phyloP scores from a whole-genome alignment of 2,329 filamentous ascomycete genomes.

The Ophiognomonia clavigignenti-juglandacearum region DNA sequence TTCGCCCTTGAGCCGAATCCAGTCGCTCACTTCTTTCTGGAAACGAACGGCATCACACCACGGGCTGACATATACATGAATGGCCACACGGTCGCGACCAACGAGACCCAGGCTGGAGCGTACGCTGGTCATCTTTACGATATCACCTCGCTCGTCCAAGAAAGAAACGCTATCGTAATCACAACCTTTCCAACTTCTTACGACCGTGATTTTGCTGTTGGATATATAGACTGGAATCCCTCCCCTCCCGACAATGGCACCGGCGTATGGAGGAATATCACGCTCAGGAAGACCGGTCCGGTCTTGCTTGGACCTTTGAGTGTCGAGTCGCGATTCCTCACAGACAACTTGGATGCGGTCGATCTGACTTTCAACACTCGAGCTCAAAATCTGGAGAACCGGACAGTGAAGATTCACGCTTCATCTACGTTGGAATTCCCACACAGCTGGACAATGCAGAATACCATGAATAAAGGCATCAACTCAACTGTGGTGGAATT shows the following conservation, averaged over 20 bases:
- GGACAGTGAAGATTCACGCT: conserved; percentile 30
- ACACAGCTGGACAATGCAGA: conserved; percentile 13
- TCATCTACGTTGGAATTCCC: neutral
- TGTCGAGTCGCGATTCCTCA: conserved; percentile 36
- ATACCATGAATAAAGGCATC: conserved; percentile 23
- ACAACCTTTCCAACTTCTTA: conserved; percentile 55
- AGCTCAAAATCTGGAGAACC: conserved; percentile 35
- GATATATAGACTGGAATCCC: conserved; percentile 60
- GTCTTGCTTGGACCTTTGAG: conserved; percentile 40
- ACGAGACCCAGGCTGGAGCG: conserved; percentile 45
- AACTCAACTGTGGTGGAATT: too few species aligned
- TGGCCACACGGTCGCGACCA: conserved; percentile 44
- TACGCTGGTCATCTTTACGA: conserved; percentile 54
- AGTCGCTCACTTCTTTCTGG: conserved; percentile 43
- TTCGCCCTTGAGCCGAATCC: conserved; percentile 32
- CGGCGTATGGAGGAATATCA: conserved; percentile 56
- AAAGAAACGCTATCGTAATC: conserved; percentile 47
- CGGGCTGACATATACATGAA: conserved; percentile 58
- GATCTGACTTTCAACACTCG: conserved; percentile 29
- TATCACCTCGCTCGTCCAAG: conserved; percentile 38
- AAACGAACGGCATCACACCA: conserved; percentile 56
- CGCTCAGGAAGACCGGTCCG: conserved; percentile 49
- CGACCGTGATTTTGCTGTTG: conserved; percentile 52
- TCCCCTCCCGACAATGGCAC: conserved; percentile 59
- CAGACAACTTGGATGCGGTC: neutral